Conservation (phyloP, 2,329 filamentous ascomycete species). For the Pseudogymnoascus sp. region DNA sequence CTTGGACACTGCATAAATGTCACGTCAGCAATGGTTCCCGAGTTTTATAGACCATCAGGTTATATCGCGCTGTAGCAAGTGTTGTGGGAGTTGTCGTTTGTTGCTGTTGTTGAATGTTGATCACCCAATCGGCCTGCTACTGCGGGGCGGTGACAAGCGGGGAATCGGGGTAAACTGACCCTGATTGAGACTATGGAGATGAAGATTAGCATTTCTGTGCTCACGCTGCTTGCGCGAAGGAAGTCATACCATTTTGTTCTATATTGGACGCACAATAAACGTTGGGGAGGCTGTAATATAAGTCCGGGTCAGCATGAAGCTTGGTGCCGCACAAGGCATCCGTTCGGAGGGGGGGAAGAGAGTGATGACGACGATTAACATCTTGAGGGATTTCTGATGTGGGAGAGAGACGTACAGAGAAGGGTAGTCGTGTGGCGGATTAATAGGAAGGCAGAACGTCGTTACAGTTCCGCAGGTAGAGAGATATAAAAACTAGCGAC, state of each 20-base stretch:
- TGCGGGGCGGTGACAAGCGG: slow-evolving; percentile 16
- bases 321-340: neutral
- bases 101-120: neutral
- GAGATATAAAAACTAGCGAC: neutral
- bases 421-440: neutral
- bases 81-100: neutral
- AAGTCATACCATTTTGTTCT: neutral
- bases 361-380: slow-evolving; percentile 1
- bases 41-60: no score
- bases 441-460: neutral
- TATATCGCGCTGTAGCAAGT: neutral
- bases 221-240: neutral
- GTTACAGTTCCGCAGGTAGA: neutral
- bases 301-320: neutral
- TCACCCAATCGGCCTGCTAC: neutral
- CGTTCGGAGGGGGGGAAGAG: neutral
- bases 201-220: neutral
- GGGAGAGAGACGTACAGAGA: neutral
- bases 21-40: neutral
- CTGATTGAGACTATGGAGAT: slow-evolving; percentile 53
- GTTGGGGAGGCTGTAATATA: neutral
- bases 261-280: neutral
- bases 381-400: neutral
- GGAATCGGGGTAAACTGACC: slow-evolving; percentile 41
- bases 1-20: slow-evolving; percentile 50